Evolutionary conservation across 163 green algal genomes (phyloP).

Genomic region (Chlamydomonas reinhardtii): DNA sequence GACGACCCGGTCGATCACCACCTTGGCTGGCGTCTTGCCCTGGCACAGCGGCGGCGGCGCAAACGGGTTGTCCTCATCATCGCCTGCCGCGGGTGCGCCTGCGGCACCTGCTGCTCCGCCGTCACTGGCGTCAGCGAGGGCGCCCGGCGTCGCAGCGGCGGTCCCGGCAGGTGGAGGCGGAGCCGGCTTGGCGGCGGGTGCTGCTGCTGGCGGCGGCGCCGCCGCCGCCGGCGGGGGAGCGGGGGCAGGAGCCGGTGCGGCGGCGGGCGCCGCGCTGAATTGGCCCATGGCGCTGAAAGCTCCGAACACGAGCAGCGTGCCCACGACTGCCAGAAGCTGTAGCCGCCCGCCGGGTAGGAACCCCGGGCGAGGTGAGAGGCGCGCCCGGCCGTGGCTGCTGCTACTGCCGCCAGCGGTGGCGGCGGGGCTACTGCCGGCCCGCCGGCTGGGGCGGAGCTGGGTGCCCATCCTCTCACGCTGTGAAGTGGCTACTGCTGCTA

Average conservation of each 20-base stretch:
- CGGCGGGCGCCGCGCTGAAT: conserved; percentile 4
- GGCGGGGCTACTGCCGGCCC: too few relatives aligned
- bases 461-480: background rate
- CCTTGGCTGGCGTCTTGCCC: conserved; percentile 51
- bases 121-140: background rate
- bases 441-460: background rate
- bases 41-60: conserved; percentile 49
- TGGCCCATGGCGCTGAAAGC: background rate
- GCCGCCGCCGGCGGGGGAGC: background rate
- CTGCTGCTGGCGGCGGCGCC: background rate
- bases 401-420: background rate
- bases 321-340: background rate
- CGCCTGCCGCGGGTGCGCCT: too few relatives aligned
- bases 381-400: background rate
- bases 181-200: background rate
- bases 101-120: too few relatives aligned
- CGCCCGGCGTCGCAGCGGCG: background rate
- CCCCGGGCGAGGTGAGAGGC: background rate
- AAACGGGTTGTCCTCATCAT: background rate
- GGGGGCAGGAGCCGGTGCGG: background rate
- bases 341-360: background rate
- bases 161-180: background rate
- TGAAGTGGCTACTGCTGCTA: background rate
- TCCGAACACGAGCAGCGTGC: background rate
- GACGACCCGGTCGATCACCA: conserved; percentile 60